These are phyloP conservation scores for Suillus subluteus DNA, from an alignment of 768 basidiomycete genomes.

Conservation along the genomic window DNA sequence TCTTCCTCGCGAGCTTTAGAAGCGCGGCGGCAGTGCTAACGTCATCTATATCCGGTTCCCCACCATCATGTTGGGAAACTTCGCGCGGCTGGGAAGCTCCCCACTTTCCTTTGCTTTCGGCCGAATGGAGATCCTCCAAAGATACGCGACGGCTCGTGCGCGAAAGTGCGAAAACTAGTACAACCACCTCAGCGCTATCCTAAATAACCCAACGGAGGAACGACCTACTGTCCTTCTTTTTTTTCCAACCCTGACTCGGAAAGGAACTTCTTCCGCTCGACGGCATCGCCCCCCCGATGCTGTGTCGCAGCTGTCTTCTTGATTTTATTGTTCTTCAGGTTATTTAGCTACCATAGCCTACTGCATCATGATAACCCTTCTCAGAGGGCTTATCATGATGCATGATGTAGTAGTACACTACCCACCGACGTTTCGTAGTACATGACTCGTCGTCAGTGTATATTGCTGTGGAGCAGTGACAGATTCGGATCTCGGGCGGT, in stretches of 20 bases:
- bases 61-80: conserved; percentile 17
- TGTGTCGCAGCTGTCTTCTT: conserved; percentile 64
- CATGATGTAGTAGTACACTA: neutral
- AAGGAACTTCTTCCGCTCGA: conserved; percentile 88
- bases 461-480: neutral
- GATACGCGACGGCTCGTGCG: conserved; percentile 86
- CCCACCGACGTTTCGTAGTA: neutral
- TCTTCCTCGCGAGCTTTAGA: conserved; percentile 82
- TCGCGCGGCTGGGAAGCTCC: conserved; percentile 75
- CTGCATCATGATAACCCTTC: no score
- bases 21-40: conserved; percentile 47
- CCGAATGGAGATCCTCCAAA: conserved; percentile 80
- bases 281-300: conserved; percentile 74
- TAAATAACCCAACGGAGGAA: neutral
- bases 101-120: conserved; percentile 88
- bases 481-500: neutral
- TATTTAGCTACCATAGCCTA: conserved; percentile 47
- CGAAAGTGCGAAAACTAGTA: conserved; percentile 51
- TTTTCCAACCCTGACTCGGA: conserved; percentile 60
- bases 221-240: conserved; percentile 63
- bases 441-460: neutral
- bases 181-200: conserved; percentile 4
- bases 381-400: no score
- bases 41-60: conserved; percentile 34
- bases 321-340: conserved; percentile 90